Evolutionary conservation across 176 grass and related monocot genomes (phyloP).

Genomic region (Hyparrhenia diplandra): DNA sequence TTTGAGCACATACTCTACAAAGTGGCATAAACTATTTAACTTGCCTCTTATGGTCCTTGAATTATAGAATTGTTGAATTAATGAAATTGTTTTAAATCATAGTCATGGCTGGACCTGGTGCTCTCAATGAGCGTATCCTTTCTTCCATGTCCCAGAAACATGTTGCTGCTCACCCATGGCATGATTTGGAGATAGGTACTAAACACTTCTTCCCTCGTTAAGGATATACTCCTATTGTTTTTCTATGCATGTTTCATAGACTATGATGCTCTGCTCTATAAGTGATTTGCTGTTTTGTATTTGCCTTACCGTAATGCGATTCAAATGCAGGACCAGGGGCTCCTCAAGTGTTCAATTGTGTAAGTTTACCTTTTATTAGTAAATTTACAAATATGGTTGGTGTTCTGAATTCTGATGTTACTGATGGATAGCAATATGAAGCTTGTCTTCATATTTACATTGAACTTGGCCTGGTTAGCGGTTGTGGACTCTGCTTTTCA

Average conservation of each 20-base stretch:
- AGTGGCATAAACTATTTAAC: not conserved
- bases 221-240: not conserved
- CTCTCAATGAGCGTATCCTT: conserved; percentile 84
- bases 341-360: conserved; percentile 87
- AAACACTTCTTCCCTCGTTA: not conserved
- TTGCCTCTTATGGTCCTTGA: not conserved
- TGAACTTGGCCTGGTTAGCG: not conserved
- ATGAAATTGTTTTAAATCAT: conserved; percentile 16
- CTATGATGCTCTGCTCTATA: not conserved
- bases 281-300: not conserved
- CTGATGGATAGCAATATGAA: not conserved
- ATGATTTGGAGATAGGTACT: conserved; percentile 92
- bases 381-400: not conserved
- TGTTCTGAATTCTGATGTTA: conserved; percentile 7
- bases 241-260: conserved; percentile 14
- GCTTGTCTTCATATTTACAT: conserved; percentile 1
- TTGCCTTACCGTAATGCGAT: conserved; percentile 15
- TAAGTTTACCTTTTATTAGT: conserved; percentile 53
- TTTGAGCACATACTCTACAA: not conserved
- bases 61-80: not conserved
- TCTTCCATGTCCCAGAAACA: conserved; percentile 78
- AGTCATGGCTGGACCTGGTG: conserved; percentile 69
- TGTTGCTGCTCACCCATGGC: conserved; percentile 94
- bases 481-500: not conserved
- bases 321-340: conserved; percentile 82